phyloP scores from a whole-genome alignment of 495 filamentous ascomycete species.

The Aspergillus cristatus region DNA sequence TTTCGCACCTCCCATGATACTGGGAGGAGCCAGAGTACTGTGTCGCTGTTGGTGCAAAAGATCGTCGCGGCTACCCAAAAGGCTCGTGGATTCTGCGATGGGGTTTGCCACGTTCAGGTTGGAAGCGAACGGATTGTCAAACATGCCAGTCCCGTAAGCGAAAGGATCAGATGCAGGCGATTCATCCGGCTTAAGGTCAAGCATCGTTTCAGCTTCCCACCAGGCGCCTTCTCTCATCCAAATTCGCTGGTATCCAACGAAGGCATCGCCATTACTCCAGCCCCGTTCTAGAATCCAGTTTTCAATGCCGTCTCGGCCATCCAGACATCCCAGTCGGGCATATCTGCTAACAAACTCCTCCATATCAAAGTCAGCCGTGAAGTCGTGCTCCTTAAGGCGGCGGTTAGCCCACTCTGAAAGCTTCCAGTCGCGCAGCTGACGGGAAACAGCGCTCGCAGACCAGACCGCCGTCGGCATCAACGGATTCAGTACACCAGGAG shows the following conservation, averaged over 20 bases:
- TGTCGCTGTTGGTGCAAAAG: slow-evolving; percentile 45
- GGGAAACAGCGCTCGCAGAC: slow-evolving; percentile 86
- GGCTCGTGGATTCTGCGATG: slow-evolving; percentile 48
- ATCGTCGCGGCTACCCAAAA: slow-evolving; percentile 61
- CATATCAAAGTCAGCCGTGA: slow-evolving; percentile 90
- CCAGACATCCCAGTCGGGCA: slow-evolving; percentile 71
- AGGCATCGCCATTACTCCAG: slow-evolving; percentile 96
- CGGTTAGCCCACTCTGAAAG: slow-evolving; percentile 95
- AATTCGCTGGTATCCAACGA: slow-evolving; percentile 79
- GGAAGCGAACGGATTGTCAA: slow-evolving; percentile 20
- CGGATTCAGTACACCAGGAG: slow-evolving; percentile 57
- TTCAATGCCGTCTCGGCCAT: slow-evolving; percentile 87
- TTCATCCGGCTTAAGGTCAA: slow-evolving; percentile 73
- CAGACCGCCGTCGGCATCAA: slow-evolving; percentile 60
- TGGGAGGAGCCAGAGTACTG: slow-evolving; percentile 50
- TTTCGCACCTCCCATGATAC: slow-evolving; percentile 43
- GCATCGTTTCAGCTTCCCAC: slow-evolving; percentile 98
- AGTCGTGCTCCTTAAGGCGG: slow-evolving; percentile 85
- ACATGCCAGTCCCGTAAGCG: slow-evolving; percentile 23
- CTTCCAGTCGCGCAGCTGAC: slow-evolving; percentile 86
- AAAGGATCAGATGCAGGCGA: slow-evolving; percentile 19
- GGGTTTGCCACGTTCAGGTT: slow-evolving; percentile 20
- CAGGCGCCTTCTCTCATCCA: slow-evolving; percentile 93
- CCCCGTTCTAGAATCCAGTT: slow-evolving; percentile 92
- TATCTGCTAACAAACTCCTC: slow-evolving; percentile 87